Conservation (phyloP, 1,284 basidiomycete genomes). For the Sphagnurus paluster region DNA sequence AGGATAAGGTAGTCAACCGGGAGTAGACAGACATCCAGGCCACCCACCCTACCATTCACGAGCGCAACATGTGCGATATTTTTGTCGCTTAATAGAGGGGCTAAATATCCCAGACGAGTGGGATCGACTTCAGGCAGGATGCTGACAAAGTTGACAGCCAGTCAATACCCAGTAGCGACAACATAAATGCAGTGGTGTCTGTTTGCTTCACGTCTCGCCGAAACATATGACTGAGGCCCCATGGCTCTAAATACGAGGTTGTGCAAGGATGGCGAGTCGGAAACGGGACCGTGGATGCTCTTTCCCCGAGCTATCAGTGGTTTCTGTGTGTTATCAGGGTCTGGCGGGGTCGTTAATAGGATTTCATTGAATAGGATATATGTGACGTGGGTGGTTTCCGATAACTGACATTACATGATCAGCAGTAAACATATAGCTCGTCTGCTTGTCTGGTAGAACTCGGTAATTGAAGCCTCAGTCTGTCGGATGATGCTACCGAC, state of each 20-base stretch:
- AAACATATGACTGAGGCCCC: constrained; percentile 56
- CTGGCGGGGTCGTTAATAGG: constrained; percentile 34
- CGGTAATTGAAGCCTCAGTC: constrained; percentile 61
- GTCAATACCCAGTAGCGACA: constrained; percentile 64
- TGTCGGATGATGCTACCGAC: constrained; percentile 79
- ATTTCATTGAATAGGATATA: constrained; percentile 1
- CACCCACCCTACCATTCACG: constrained; percentile 66
- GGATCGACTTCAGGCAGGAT: constrained; percentile 70
- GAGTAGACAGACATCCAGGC: neutral
- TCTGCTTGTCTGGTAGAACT: constrained; percentile 74
- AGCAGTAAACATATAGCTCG: constrained; percentile 83
- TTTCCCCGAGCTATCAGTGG: constrained; percentile 86
- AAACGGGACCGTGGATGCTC: constrained; percentile 68
- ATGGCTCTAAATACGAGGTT: constrained; percentile 68
- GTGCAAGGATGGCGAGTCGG: constrained; percentile 60
- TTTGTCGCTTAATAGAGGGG: constrained; percentile 32
- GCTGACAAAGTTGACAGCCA: constrained; percentile 79
- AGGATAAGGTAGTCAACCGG: constrained; percentile 1
- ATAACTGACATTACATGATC: constrained; percentile 92
- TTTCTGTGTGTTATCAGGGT: constrained; percentile 87
- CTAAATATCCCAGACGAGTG: constrained; percentile 55
- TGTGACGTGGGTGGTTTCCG: constrained; percentile 82
- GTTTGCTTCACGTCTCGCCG: constrained; percentile 84
- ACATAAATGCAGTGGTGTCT: constrained; percentile 81
- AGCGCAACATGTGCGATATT: constrained; percentile 55